Evolutionary conservation across 345 rosid genomes (phyloP).

Genomic region (Salix dunnii): DNA sequence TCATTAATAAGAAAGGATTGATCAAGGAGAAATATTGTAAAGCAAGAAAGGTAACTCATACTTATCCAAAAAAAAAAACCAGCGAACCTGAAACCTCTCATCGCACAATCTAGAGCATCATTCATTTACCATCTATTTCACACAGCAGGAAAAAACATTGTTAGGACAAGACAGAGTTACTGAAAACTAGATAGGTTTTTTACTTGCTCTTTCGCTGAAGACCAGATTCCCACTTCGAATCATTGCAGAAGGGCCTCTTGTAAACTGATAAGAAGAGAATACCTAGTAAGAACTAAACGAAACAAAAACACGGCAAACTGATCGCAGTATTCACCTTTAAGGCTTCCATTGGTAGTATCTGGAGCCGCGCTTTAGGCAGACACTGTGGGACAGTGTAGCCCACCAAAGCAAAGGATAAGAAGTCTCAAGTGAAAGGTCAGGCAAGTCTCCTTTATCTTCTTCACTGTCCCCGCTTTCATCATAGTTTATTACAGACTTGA

Average conservation of each 20-base stretch:
- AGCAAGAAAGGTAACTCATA: too few species aligned
- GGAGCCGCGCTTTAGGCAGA: not conserved
- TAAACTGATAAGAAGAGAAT: slow-evolving; percentile 26
- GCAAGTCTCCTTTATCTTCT: not conserved
- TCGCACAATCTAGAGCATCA: slow-evolving; percentile 19
- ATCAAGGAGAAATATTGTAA: too few species aligned
- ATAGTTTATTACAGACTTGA: not conserved
- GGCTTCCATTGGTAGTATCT: slow-evolving; percentile 29
- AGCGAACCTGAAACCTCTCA: slow-evolving; percentile 13
- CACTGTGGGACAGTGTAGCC: too few species aligned
- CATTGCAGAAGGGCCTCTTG: slow-evolving; percentile 41
- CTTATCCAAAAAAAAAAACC: slow-evolving; percentile 33
- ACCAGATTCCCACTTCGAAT: slow-evolving; percentile 53
- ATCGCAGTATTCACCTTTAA: slow-evolving; percentile 10
- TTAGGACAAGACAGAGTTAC: too few species aligned
- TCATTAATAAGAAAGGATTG: too few species aligned
- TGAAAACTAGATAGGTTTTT: not conserved
- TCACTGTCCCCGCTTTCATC: not conserved
- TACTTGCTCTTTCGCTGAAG: slow-evolving; percentile 31
- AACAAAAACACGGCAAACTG: not conserved
- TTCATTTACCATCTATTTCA: slow-evolving; percentile 20
- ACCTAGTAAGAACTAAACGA: too few species aligned
- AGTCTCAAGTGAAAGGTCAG: not conserved
- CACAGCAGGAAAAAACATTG: too few species aligned
- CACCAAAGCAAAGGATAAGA: too few species aligned